Conservation (phyloP, 352 stramenopile species). For the Phytophthora pisi region DNA sequence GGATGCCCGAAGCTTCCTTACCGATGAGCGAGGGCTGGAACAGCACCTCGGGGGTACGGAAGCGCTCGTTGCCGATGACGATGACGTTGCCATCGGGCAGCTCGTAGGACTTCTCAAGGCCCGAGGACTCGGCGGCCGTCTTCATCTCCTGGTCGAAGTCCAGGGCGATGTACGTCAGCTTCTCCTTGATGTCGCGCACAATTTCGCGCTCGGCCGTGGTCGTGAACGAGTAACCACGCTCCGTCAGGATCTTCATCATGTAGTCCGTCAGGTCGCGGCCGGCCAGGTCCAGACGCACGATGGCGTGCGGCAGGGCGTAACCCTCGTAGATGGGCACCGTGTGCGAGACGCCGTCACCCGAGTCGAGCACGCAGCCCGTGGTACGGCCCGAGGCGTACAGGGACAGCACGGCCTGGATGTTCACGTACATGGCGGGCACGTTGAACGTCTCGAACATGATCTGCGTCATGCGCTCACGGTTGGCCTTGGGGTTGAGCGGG, state of each 20-base stretch:
- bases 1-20: conserved; percentile 83
- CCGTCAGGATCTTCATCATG: conserved; percentile 96
- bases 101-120: conserved; percentile 96
- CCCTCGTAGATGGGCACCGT: conserved; percentile 97
- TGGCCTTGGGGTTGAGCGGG: conserved; percentile 93
- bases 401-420: conserved; percentile 93
- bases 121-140: conserved; percentile 69
- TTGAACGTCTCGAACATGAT: conserved; percentile 98
- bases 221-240: conserved; percentile 94
- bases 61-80: conserved; percentile 96
- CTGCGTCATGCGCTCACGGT: conserved; percentile 94
- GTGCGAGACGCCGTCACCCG: conserved; percentile 94
- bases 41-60: conserved; percentile 95
- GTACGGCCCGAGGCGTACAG: conserved; percentile 96
- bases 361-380: conserved; percentile 95
- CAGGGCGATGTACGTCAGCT: conserved; percentile 94
- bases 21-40: conserved; percentile 96
- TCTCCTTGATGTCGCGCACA: conserved; percentile 97
- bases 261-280: conserved; percentile 95
- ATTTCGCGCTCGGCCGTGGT: conserved; percentile 96
- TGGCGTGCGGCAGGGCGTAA: conserved; percentile 94
- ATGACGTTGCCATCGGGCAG: conserved; percentile 98
- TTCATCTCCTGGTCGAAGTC: conserved; percentile 96
- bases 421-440: conserved; percentile 94
- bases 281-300: conserved; percentile 93